Conservation (phyloP, 768 basidiomycete genomes). For the Tricholoma bakamatsutake region DNA sequence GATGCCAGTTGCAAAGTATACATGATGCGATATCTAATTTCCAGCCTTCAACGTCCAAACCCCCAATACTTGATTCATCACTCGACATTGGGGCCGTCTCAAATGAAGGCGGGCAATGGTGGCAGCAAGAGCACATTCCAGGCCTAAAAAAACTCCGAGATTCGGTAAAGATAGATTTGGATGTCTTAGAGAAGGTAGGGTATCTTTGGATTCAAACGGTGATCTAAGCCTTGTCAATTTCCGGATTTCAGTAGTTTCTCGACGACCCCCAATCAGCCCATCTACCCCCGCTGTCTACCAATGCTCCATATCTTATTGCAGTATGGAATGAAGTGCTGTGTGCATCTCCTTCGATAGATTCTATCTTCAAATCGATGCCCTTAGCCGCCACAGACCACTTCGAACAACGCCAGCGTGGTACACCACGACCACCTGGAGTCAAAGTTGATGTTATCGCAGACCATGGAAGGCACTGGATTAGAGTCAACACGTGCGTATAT, state of each 20-base stretch:
- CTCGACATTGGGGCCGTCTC: slow-evolving; percentile 25
- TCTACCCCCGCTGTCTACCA: slow-evolving; percentile 58
- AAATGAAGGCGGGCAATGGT: slow-evolving; percentile 35
- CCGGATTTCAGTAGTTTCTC: slow-evolving; percentile 54
- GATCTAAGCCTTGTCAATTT: not conserved
- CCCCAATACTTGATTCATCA: slow-evolving; percentile 44
- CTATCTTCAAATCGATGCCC: slow-evolving; percentile 53
- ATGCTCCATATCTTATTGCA: slow-evolving; percentile 73
- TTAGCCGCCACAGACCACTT: slow-evolving; percentile 10
- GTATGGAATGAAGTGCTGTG: slow-evolving; percentile 77
- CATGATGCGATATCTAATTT: slow-evolving; percentile 32
- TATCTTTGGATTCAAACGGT: slow-evolving; percentile 1
- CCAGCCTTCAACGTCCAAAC: slow-evolving; percentile 29
- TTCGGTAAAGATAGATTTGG: slow-evolving; percentile 38
- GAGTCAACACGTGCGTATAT: slow-evolving; percentile 76
- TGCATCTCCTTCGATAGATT: slow-evolving; percentile 50
- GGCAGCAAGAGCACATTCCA: slow-evolving; percentile 36
- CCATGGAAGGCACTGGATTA: slow-evolving; percentile 71
- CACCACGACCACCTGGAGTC: slow-evolving; percentile 31
- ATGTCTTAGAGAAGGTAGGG: slow-evolving; percentile 39
- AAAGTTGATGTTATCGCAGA: slow-evolving; percentile 83
- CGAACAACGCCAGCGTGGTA: slow-evolving; percentile 15
- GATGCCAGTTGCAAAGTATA: slow-evolving; percentile 25
- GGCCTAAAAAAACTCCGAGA: slow-evolving; percentile 43
- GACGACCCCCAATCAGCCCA: slow-evolving; percentile 36